Base-by-base conservation (phyloP, 2,329 filamentous ascomycete species). In the Fusarium hainanense region DNA sequence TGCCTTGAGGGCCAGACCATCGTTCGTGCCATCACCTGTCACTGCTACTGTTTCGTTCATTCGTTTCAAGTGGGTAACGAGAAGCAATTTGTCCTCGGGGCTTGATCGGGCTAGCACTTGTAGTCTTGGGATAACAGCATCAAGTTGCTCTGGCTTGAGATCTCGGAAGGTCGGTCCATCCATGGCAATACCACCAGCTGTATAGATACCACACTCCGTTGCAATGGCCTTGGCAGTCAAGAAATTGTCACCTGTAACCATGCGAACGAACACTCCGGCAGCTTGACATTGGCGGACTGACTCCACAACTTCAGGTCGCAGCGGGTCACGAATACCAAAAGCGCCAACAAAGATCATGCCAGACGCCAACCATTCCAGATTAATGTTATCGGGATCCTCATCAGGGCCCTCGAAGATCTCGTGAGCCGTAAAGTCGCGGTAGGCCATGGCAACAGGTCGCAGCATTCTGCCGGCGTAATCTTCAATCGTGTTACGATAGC, bases 361-460 rank as follows among this genome's bases (percentile, higher is more conserved):
- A 78, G 71, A 90, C 80, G 54, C 78, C 28, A 82, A 56, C 77
- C 79, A 80, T 63, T 80, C 78, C 16, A 81, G 61, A 34, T 80
- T 79, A 20, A 79, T 70, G n/a, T 73, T 65, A 7, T 77, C 77
- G 2, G 77, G 77, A 10, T 79, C 77, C 32, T 81, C 78, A 7
- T 75, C 74, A 7, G 75, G 72, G 32, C 85, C 76, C 12, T 88
- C 90, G 54, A 90, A 85, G 23, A 84, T 85, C 27, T 92, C 92
- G 86, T 90, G 92, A 61, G 82, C 83, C 28, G 89, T 85, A 63
- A 92, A 93, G 69, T 96, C 93, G 47, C 88, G 86, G 78, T 92
- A 94, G 7, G 92, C 85, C 68, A 94, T 84, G 20, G 88, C 92
- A 56, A 95, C 93, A 1, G 92, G 93, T 49, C 92, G 89, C 14